phyloP scores from a whole-genome alignment of 192 early-diverging fungal genomes.

The Coemansia sp. region DNA sequence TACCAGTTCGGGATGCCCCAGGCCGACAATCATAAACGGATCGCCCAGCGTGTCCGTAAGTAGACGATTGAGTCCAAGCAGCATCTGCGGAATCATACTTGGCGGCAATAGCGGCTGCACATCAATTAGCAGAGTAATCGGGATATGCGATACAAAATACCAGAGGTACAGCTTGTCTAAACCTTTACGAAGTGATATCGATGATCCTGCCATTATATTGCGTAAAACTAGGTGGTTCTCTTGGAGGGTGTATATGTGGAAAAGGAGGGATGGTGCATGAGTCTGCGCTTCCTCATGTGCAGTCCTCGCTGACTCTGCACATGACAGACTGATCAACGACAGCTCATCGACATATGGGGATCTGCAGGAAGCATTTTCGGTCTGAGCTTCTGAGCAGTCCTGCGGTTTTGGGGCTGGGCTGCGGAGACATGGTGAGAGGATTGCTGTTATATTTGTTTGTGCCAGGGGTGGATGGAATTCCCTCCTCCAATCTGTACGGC shows the following conservation, averaged over 20 bases:
- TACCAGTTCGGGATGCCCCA: constrained; percentile 26
- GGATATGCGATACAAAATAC: constrained; percentile 75
- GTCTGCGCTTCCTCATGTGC: neutral
- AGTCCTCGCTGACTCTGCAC: neutral
- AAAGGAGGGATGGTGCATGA: neutral
- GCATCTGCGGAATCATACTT: constrained; percentile 24
- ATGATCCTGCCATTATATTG: neutral
- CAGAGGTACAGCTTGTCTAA: constrained; percentile 63
- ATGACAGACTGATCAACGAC: neutral
- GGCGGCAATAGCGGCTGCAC: constrained; percentile 55
- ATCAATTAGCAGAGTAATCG: constrained; percentile 63
- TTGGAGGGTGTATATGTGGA: neutral
- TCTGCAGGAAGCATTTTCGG: neutral
- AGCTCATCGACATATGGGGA: neutral
- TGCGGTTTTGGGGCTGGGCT: no score
- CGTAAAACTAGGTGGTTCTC: neutral
- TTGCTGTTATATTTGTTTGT: neutral
- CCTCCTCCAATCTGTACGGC: neutral
- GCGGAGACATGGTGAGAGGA: neutral
- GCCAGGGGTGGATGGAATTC: no score
- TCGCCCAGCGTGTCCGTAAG: constrained; percentile 60
- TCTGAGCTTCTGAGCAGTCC: neutral
- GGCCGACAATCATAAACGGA: constrained; percentile 59
- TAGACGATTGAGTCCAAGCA: constrained; percentile 37
- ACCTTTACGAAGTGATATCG: constrained; percentile 19